phyloP scores from a whole-genome alignment of 306 rosid genomes.

The Sphenostylis stenocarpa region DNA sequence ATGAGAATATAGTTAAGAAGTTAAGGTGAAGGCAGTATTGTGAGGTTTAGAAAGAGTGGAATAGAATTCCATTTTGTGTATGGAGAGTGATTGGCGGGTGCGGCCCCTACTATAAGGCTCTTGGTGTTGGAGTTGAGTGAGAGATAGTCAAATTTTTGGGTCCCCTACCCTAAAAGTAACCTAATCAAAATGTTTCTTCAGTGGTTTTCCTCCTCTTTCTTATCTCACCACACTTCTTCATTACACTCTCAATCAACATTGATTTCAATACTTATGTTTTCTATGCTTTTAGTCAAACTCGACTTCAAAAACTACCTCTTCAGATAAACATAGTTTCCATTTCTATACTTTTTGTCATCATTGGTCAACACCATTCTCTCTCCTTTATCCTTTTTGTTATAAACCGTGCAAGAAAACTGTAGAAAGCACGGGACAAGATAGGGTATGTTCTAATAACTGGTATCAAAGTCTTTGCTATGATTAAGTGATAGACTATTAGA shows the following conservation, averaged over 20 bases:
- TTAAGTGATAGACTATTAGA: neutral
- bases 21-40: slow-evolving; percentile 20
- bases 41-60: slow-evolving; percentile 26
- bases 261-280: too few relatives aligned
- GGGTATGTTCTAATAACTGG: neutral
- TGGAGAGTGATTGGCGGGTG: slow-evolving; percentile 47
- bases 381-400: too few relatives aligned
- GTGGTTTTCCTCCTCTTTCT: neutral
- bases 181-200: neutral
- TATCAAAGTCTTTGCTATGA: neutral
- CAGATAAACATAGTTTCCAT: too few relatives aligned
- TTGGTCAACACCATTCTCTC: too few relatives aligned
- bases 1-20: neutral
- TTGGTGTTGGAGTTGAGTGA: slow-evolving; percentile 47
- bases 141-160: slow-evolving; percentile 40
- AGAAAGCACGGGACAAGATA: too few relatives aligned
- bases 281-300: too few relatives aligned
- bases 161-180: slow-evolving; percentile 27
- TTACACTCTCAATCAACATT: too few relatives aligned
- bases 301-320: too few relatives aligned
- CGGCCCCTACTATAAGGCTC: slow-evolving; percentile 62
- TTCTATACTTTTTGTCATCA: too few relatives aligned
- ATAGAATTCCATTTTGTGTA: slow-evolving; percentile 9
- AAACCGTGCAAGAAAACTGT: too few relatives aligned
- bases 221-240: neutral